These are phyloP conservation scores for Boletus subcaerulescens DNA, from an alignment of 768 basidiomycete species.

Conservation along the genomic window DNA sequence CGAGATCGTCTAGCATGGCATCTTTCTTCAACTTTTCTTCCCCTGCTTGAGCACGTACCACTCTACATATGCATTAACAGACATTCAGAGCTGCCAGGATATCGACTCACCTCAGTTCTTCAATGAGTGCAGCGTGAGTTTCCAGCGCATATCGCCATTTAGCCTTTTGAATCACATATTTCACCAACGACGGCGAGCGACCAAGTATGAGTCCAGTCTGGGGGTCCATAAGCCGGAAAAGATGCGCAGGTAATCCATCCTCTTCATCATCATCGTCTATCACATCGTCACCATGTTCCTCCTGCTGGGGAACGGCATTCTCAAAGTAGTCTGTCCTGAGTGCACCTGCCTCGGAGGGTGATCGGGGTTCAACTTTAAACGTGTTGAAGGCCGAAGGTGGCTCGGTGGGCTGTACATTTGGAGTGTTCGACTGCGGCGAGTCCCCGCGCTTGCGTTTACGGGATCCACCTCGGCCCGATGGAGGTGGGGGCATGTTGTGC, in stretches of 20 bases:
- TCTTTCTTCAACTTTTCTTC: constrained; percentile 61
- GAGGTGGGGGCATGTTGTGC: constrained; percentile 73
- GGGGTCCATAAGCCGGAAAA: constrained; percentile 50
- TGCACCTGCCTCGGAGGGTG: constrained; percentile 37
- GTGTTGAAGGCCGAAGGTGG: constrained; percentile 47
- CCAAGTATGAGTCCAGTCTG: constrained; percentile 64
- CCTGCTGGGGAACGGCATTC: constrained; percentile 10
- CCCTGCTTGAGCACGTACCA: constrained; percentile 48
- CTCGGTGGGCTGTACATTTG: constrained; percentile 17
- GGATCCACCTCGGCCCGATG: constrained; percentile 66
- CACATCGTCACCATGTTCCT: constrained; percentile 18
- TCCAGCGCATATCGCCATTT: constrained; percentile 68
- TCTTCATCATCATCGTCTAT: constrained; percentile 33
- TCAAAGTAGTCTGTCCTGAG: constrained; percentile 35
- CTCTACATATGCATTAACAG: constrained; percentile 21
- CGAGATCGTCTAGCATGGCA: constrained; percentile 50
- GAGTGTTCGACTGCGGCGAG: constrained; percentile 22
- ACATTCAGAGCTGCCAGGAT: background rate
- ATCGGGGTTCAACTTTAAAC: constrained; percentile 61
- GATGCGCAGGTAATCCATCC: constrained; percentile 54
- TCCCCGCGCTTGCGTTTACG: constrained; percentile 67
- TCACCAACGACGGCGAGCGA: constrained; percentile 64
- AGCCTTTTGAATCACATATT: constrained; percentile 69
- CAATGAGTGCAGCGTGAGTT: constrained; percentile 61
- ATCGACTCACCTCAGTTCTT: constrained; percentile 50